Conservation (phyloP, 768 basidiomycete species). For the Auricularia cornea region DNA sequence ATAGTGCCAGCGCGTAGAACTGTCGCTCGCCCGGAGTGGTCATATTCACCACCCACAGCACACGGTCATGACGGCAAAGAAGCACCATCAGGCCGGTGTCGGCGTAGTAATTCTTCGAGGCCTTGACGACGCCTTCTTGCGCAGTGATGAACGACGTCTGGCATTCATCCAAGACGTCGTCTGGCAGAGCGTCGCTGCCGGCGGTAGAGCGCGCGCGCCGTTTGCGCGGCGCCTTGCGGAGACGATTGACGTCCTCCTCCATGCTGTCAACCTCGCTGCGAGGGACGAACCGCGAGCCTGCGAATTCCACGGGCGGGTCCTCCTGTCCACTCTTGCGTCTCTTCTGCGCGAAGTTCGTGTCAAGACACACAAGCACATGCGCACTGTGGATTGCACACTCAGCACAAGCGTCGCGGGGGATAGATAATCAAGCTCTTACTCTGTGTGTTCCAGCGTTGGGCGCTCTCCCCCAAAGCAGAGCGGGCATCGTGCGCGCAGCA, state of each 20-base stretch:
- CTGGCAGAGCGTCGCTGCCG: background rate
- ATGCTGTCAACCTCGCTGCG: background rate
- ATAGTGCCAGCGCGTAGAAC: conserved; percentile 6
- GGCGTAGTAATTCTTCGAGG: conserved; percentile 1
- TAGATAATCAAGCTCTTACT: background rate
- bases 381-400: background rate
- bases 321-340: background rate
- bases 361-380: conserved; percentile 3
- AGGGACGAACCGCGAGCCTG: background rate
- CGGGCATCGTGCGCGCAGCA: background rate
- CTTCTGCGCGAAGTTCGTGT: conserved; percentile 4
- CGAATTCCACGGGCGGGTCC: background rate
- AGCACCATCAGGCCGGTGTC: conserved; percentile 9
- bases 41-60: conserved; percentile 6
- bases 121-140: conserved; percentile 5
- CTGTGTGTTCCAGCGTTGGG: background rate
- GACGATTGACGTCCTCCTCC: background rate
- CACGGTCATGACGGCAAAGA: conserved; percentile 7
- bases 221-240: background rate
- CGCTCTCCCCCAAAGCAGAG: conserved; percentile 1
- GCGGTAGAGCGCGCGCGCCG: background rate
- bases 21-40: conserved; percentile 6
- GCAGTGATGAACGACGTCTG: conserved; percentile 6
- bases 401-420: no score
- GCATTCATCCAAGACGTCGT: conserved; percentile 3